Conservation (phyloP, 257 asterid species). For the Lithospermum erythrorhizon region DNA sequence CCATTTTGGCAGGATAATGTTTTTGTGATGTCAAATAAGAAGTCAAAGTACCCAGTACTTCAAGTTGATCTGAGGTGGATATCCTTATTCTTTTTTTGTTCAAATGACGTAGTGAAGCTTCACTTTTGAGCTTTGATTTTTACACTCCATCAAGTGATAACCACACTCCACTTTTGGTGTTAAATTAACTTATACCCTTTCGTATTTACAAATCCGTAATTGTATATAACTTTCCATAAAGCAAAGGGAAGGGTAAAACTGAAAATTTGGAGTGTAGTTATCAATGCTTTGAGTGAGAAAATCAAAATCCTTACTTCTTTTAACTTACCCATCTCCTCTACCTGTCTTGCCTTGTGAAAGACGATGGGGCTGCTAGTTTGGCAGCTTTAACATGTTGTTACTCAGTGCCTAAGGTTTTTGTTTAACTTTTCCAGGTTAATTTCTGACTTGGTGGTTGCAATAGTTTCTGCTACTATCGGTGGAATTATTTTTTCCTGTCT, state of each 20-base stretch:
- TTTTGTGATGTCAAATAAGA: slow-evolving; percentile 87
- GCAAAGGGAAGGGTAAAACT: no score
- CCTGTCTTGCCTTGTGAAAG: not conserved
- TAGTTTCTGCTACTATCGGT: slow-evolving; percentile 96
- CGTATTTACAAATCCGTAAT: no score
- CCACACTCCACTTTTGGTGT: no score
- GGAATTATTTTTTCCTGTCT: slow-evolving; percentile 89
- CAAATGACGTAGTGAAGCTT: not conserved
- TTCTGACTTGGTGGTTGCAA: slow-evolving; percentile 93
- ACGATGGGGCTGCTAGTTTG: slow-evolving; percentile 8
- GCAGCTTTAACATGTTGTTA: slow-evolving; percentile 9
- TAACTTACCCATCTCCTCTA: not conserved
- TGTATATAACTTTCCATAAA: no score
- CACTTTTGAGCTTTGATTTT: no score
- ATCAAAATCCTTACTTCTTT: no score
- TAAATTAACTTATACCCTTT: no score
- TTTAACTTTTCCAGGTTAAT: slow-evolving; percentile 56
- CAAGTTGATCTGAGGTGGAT: slow-evolving; percentile 82
- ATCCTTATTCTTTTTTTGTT: slow-evolving; percentile 4
- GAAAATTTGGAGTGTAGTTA: no score
- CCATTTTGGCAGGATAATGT: slow-evolving; percentile 56
- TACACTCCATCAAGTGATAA: no score
- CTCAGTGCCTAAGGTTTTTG: slow-evolving; percentile 2
- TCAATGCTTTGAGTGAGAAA: no score
- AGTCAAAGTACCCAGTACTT: slow-evolving; percentile 88